Evolutionary conservation across 176 grass and related monocot genomes (phyloP).

Genomic region (Oryza officinalis): DNA sequence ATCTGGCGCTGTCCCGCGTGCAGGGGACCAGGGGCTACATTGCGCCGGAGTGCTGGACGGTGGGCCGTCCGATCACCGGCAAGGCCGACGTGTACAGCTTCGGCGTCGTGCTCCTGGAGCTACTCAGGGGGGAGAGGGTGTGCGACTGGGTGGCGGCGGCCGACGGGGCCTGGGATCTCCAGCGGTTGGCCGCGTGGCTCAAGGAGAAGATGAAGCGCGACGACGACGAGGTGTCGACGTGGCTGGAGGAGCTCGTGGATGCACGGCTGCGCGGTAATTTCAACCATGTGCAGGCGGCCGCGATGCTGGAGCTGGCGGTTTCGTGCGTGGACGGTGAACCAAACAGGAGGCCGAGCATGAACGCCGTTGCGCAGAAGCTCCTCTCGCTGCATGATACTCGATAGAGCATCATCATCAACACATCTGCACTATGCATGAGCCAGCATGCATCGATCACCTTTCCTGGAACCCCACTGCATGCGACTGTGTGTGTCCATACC

Average conservation of each 20-base stretch:
- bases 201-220: constrained; percentile 38
- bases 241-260: constrained; percentile 48
- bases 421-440: background rate
- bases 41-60: constrained; percentile 63
- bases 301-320: constrained; percentile 48
- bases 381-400: background rate
- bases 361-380: constrained; percentile 37
- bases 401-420: background rate
- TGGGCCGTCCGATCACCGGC: constrained; percentile 53
- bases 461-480: too few relatives aligned
- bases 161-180: background rate
- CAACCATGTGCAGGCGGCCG: constrained; percentile 34
- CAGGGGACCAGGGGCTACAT: constrained; percentile 55
- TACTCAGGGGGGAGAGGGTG: constrained; percentile 45
- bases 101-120: constrained; percentile 49
- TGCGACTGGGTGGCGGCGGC: constrained; percentile 43
- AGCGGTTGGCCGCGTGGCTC: constrained; percentile 16
- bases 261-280: constrained; percentile 44
- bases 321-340: constrained; percentile 56
- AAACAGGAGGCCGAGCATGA: constrained; percentile 54
- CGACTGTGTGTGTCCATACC: too few relatives aligned
- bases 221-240: background rate
- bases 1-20: constrained; percentile 28
- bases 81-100: constrained; percentile 67
- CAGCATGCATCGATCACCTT: too few relatives aligned